Evolutionary conservation across 148 eudicot genomes (phyloP).

Genomic region (Fagopyrum esculentum): DNA sequence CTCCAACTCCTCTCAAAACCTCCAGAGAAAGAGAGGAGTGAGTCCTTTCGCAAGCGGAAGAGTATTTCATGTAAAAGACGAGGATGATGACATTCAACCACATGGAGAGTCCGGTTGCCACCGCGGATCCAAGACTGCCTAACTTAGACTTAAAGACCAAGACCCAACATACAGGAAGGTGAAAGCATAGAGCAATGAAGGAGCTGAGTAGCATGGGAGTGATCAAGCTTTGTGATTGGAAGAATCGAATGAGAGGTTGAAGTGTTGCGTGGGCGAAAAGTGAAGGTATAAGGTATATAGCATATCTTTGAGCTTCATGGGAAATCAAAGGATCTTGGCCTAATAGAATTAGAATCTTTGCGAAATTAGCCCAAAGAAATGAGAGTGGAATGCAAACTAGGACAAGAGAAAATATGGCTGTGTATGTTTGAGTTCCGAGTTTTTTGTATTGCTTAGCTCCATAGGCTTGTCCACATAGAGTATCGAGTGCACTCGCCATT

Average conservation of each 20-base stretch:
- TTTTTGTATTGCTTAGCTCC: conserved; percentile 77
- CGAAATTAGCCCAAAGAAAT: conserved; percentile 54
- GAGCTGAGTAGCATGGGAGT: conserved; percentile 67
- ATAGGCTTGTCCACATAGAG: conserved; percentile 79
- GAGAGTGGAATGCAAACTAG: conserved; percentile 65
- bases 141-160: conserved; percentile 63
- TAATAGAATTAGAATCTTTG: conserved; percentile 38
- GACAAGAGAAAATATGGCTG: conserved; percentile 57
- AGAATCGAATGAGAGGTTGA: conserved; percentile 72
- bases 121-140: conserved; percentile 57
- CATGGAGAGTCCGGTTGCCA: conserved; percentile 48
- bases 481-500: conserved; percentile 74
- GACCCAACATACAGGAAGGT: conserved; percentile 66
- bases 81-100: conserved; percentile 62
- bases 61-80: conserved; percentile 49
- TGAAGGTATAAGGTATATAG: conserved; percentile 50
- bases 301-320: conserved; percentile 64
- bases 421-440: conserved; percentile 72
- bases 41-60: conserved; percentile 48
- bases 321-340: conserved; percentile 80
- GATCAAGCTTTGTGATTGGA: conserved; percentile 61
- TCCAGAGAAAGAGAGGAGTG: conserved; percentile 66
- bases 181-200: conserved; percentile 35
- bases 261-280: conserved; percentile 54
- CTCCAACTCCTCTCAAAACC: conserved; percentile 47